phyloP scores from a whole-genome alignment of 164 flowering plant species.

The Euptelea pleiosperma region DNA sequence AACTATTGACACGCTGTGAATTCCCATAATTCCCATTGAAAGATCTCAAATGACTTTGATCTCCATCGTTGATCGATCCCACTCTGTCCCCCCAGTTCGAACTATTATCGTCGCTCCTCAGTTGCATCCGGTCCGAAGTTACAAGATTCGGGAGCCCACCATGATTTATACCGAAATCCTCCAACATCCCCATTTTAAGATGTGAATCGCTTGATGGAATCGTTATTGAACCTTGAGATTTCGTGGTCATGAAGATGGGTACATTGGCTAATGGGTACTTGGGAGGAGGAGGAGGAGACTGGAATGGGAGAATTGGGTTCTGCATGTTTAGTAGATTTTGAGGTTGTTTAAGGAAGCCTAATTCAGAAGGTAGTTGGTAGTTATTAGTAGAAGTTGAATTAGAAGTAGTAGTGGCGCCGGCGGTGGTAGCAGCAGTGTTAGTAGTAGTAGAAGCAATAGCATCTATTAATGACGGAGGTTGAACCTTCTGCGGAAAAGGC shows the following conservation, averaged over 20 bases:
- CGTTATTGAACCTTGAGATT: slow-evolving; percentile 5
- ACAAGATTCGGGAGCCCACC: slow-evolving; percentile 13
- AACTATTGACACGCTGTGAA: slow-evolving; percentile 13
- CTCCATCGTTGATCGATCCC: slow-evolving; percentile 15
- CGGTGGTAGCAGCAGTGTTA: no score
- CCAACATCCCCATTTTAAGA: slow-evolving; percentile 16
- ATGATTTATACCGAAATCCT: slow-evolving; percentile 2
- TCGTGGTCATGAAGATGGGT: slow-evolving; percentile 10
- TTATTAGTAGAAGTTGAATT: slow-evolving; percentile 15
- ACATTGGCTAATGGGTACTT: slow-evolving; percentile 18
- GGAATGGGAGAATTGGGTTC: slow-evolving; percentile 36
- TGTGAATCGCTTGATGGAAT: neutral
- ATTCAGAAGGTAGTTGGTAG: slow-evolving; percentile 26
- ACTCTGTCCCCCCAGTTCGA: slow-evolving; percentile 18
- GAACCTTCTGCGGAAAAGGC: slow-evolving; percentile 49
- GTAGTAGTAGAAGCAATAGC: neutral
- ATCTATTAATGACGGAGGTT: no score
- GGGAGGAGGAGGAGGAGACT: slow-evolving; percentile 23
- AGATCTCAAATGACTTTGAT: slow-evolving; percentile 24
- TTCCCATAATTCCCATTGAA: slow-evolving; percentile 23
- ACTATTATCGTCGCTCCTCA: slow-evolving; percentile 6
- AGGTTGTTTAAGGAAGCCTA: no score
- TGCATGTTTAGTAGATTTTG: no score
- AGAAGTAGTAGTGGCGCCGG: neutral
- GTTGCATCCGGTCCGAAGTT: slow-evolving; percentile 14